Conservation (phyloP, 78 protist species). For the Dictyostelium capitatum region DNA sequence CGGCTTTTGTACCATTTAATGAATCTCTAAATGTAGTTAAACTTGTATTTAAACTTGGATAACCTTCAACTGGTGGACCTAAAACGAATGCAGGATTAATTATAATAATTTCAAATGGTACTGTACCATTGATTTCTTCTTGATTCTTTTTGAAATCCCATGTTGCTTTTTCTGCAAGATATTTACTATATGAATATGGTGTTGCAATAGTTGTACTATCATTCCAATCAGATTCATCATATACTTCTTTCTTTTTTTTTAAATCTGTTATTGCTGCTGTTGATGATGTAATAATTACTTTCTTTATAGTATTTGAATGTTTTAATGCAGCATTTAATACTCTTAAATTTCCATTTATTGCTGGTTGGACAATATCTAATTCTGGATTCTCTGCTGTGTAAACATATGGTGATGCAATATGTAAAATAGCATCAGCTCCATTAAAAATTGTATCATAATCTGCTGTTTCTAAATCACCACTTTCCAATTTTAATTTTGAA, state of each 20-base stretch:
- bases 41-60: slow-evolving; percentile 17
- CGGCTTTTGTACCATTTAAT: background rate
- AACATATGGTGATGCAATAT: slow-evolving; percentile 45
- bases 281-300: slow-evolving; percentile 46
- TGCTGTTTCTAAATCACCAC: slow-evolving; percentile 38
- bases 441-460: slow-evolving; percentile 15
- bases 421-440: slow-evolving; percentile 5
- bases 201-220: background rate
- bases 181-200: slow-evolving; percentile 38
- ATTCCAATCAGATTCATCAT: slow-evolving; percentile 37
- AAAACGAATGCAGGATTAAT: slow-evolving; percentile 52
- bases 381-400: slow-evolving; percentile 8
- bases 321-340: slow-evolving; percentile 33
- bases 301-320: slow-evolving; percentile 19
- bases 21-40: slow-evolving; percentile 9
- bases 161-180: slow-evolving; percentile 42
- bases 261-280: slow-evolving; percentile 6
- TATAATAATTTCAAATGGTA: slow-evolving; percentile 7
- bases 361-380: slow-evolving; percentile 30
- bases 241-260: background rate
- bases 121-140: background rate
- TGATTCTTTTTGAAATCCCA: background rate
- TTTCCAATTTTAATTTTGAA: background rate
- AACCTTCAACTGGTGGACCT: slow-evolving; percentile 14
- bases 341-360: slow-evolving; percentile 30